Percentiles rank a stretch among this genome's conserved stretches.
Conservation (phyloP, 1,139 yeast species). For the Lodderomyces orthopsilosis region DNA sequence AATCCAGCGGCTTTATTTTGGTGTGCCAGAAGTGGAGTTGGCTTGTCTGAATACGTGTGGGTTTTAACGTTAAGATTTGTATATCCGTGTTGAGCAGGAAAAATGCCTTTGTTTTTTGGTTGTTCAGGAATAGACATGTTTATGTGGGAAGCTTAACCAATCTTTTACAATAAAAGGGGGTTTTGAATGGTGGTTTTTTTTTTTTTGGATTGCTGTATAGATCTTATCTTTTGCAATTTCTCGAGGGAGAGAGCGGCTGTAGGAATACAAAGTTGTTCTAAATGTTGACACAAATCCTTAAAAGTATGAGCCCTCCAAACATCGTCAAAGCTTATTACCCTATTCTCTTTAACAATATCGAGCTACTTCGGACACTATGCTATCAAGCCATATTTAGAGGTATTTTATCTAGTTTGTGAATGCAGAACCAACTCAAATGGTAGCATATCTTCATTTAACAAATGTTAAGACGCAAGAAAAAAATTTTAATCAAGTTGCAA, state of each 20-base stretch:
- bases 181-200: not conserved
- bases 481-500: too few species aligned
- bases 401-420: too few species aligned
- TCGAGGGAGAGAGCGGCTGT: not conserved
- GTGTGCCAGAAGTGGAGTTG: conserved; percentile 31
- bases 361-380: too few species aligned
- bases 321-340: too few species aligned
- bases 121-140: conserved; percentile 23
- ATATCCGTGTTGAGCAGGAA: conserved; percentile 34
- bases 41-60: conserved; percentile 33
- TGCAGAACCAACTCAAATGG: too few species aligned
- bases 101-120: conserved; percentile 29
- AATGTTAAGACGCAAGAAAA: too few species aligned
- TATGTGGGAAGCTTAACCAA: too few species aligned
- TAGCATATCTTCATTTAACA: not conserved
- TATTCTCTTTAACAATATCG: too few species aligned
- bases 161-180: too few species aligned
- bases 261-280: not conserved
- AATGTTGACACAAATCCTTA: too few species aligned
- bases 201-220: not conserved
- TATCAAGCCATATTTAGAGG: too few species aligned
- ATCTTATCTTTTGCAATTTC: not conserved
- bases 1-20: conserved; percentile 30
- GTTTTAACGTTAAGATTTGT: conserved; percentile 29
- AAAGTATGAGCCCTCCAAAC: too few species aligned